phyloP scores from a whole-genome alignment of 2,329 filamentous ascomycete species.

The Paecilomyces dactylethromorphus region DNA sequence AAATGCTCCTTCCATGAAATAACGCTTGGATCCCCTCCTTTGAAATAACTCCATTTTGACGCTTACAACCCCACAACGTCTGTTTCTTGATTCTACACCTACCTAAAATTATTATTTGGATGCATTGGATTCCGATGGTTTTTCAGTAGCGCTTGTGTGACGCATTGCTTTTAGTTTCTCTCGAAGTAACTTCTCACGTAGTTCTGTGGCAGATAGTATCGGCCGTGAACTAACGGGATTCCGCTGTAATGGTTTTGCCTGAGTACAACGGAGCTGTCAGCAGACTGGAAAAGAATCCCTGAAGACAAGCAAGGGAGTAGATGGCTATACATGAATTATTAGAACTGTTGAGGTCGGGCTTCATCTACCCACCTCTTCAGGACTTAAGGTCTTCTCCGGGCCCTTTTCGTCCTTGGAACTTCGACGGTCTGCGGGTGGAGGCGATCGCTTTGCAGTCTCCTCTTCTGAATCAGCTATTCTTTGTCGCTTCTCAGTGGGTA shows the following conservation, averaged over 20 bases:
- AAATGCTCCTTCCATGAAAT: not conserved
- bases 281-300: conserved; percentile 4
- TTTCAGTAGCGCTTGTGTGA: conserved; percentile 16
- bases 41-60: not conserved
- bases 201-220: conserved; percentile 25
- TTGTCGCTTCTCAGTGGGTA: conserved; percentile 35
- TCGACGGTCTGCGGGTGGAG: conserved; percentile 13
- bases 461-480: conserved; percentile 33
- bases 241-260: conserved; percentile 9
- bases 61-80: not conserved
- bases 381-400: conserved; percentile 5
- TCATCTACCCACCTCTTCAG: conserved; percentile 27
- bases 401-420: conserved; percentile 5
- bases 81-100: not conserved
- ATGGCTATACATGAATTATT: not conserved
- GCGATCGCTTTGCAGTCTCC: conserved; percentile 15
- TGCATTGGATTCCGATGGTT: conserved; percentile 7
- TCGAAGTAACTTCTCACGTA: conserved; percentile 31
- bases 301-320: not conserved
- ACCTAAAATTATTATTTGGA: not conserved
- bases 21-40: not conserved
- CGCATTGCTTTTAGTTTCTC: conserved; percentile 32
- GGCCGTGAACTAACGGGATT: conserved; percentile 9
- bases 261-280: conserved; percentile 11
- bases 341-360: conserved; percentile 6